Evolutionary conservation across 1,139 yeast genomes (phyloP).

Genomic region (Meyerozyma guilliermondii): DNA sequence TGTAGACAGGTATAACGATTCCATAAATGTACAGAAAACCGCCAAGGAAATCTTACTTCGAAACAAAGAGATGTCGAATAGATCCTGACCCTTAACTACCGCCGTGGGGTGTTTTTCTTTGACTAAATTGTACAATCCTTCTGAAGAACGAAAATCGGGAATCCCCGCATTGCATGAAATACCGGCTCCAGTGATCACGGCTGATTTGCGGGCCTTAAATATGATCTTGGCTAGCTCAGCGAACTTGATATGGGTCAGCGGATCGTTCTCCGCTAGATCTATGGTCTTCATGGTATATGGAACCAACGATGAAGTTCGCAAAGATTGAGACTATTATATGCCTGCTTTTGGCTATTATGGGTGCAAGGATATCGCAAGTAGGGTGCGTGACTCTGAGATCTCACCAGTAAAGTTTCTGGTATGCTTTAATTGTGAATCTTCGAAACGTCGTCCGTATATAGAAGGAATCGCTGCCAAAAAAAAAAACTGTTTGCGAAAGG

Average conservation of each 20-base stretch:
- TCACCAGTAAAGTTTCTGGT: too few relatives aligned
- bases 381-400: not conserved
- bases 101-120: constrained; percentile 58
- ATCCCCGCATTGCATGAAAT: constrained; percentile 95
- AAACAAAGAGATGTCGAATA: constrained; percentile 81
- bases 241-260: constrained; percentile 22
- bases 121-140: constrained; percentile 77
- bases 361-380: not conserved
- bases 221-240: constrained; percentile 39
- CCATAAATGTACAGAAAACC: constrained; percentile 80
- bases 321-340: not conserved
- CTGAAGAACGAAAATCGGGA: constrained; percentile 84
- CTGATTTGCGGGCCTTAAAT: constrained; percentile 45
- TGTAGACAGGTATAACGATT: constrained; percentile 60
- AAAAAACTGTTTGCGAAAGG: not conserved
- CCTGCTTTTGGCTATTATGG: not conserved
- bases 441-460: too few relatives aligned
- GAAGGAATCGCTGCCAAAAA: too few relatives aligned
- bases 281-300: constrained; percentile 24
- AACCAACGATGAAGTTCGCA: not conserved
- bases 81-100: constrained; percentile 76
- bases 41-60: constrained; percentile 57
- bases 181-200: constrained; percentile 88
- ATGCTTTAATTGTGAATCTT: too few relatives aligned
- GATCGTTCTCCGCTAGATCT: constrained; percentile 18